Percentiles rank a stretch among this genome's conserved stretches.
phyloP scores from a whole-genome alignment of 495 filamentous ascomycete genomes.

The Podospora bellae-mahoneyi region DNA sequence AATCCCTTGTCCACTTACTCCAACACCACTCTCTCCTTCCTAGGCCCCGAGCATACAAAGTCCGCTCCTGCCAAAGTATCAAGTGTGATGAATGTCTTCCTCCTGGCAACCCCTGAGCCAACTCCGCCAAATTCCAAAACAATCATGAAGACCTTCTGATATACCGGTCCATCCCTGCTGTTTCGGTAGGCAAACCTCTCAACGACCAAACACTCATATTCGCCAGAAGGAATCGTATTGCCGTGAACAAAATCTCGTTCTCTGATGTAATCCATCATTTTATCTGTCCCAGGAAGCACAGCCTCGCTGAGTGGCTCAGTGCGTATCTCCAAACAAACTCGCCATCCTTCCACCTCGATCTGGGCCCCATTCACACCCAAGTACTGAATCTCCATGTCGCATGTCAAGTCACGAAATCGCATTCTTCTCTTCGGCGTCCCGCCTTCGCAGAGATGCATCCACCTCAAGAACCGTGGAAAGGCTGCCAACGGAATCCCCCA shows the following conservation, averaged over 20 bases:
- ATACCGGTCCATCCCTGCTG: not conserved
- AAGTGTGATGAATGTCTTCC: not conserved
- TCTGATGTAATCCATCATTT: not conserved
- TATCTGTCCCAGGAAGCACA: not conserved
- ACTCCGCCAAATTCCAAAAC: not conserved
- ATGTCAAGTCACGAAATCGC: not conserved
- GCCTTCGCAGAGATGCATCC: not conserved
- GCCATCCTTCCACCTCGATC: not conserved
- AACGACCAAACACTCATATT: not conserved
- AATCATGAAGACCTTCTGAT: not conserved
- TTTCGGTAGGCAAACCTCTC: not conserved
- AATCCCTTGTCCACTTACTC: not conserved
- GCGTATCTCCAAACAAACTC: not conserved
- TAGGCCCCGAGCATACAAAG: not conserved
- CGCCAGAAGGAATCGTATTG: not conserved
- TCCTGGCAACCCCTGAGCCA: not conserved
- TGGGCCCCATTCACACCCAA: not conserved
- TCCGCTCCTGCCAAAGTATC: not conserved
- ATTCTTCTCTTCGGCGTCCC: not conserved
- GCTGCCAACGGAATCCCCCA: not conserved
- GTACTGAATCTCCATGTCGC: not conserved
- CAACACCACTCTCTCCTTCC: not conserved
- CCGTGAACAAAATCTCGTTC: not conserved
- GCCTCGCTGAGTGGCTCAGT: not conserved
- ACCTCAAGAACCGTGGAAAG: not conserved